Conservation (phyloP, 2,329 filamentous ascomycete species). For the Colletotrichum orchidophilum region DNA sequence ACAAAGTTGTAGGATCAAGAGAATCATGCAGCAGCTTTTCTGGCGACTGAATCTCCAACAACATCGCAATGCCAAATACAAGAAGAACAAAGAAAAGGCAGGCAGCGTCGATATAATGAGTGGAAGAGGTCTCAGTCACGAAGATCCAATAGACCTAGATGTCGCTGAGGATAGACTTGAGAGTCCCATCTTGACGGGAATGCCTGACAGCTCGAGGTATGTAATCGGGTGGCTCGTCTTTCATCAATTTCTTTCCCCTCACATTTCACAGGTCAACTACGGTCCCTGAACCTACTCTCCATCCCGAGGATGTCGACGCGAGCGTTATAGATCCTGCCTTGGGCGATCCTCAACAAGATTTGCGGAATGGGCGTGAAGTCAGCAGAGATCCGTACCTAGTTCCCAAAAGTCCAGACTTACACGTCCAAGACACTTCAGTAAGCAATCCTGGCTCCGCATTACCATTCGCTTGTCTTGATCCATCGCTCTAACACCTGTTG, state of each 20-base stretch:
- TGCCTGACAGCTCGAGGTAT: background rate
- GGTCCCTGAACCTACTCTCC: no score
- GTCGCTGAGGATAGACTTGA: background rate
- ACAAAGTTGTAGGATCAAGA: conserved; percentile 1
- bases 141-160: background rate
- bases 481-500: background rate
- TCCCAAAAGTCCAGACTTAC: background rate
- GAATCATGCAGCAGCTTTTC: conserved; percentile 23
- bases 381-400: background rate
- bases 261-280: no score
- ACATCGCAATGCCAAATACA: conserved; percentile 18
- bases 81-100: background rate
- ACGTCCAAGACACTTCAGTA: background rate
- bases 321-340: background rate
- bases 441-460: background rate
- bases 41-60: conserved; percentile 25
- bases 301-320: background rate
- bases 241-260: no score
- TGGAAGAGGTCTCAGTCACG: background rate
- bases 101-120: background rate
- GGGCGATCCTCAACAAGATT: background rate
- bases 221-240: background rate
- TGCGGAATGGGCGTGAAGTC: background rate
- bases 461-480: no score
- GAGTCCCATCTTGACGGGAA: background rate